Evolutionary conservation across 176 grass and related monocot genomes (phyloP).

Genomic region (Juncus effusus): DNA sequence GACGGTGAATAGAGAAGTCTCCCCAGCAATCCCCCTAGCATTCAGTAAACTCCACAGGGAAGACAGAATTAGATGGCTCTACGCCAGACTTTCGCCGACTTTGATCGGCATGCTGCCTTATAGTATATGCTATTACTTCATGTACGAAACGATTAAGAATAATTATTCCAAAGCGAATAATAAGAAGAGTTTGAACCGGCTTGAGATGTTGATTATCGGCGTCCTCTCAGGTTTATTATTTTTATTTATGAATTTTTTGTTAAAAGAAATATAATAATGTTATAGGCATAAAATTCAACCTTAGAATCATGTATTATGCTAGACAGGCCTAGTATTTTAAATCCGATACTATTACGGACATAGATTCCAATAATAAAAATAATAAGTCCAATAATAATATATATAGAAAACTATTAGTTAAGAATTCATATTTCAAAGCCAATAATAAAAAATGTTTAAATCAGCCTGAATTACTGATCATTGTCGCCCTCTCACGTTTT

Average conservation of each 20-base stretch:
- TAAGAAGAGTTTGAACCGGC: constrained; percentile 51
- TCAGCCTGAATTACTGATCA: too few species aligned
- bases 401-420: too few species aligned
- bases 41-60: constrained; percentile 51
- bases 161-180: constrained; percentile 55
- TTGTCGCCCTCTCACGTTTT: background rate
- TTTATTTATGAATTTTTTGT: background rate
- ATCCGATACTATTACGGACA: too few species aligned
- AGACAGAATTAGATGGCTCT: constrained; percentile 56
- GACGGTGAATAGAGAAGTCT: constrained; percentile 49
- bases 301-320: too few species aligned
- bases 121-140: constrained; percentile 93
- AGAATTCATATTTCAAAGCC: too few species aligned
- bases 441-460: too few species aligned
- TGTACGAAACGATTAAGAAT: constrained; percentile 75
- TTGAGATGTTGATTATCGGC: constrained; percentile 67
- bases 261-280: background rate
- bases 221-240: constrained; percentile 59
- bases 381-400: too few species aligned
- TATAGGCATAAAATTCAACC: too few species aligned
- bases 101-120: constrained; percentile 82
- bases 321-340: too few species aligned
- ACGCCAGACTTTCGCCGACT: constrained; percentile 69
- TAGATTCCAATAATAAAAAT: too few species aligned
- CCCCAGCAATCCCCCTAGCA: constrained; percentile 59